These are phyloP conservation scores for Phlegmacium glaucopus DNA, from an alignment of 768 basidiomycete genomes.

Conservation along the genomic window DNA sequence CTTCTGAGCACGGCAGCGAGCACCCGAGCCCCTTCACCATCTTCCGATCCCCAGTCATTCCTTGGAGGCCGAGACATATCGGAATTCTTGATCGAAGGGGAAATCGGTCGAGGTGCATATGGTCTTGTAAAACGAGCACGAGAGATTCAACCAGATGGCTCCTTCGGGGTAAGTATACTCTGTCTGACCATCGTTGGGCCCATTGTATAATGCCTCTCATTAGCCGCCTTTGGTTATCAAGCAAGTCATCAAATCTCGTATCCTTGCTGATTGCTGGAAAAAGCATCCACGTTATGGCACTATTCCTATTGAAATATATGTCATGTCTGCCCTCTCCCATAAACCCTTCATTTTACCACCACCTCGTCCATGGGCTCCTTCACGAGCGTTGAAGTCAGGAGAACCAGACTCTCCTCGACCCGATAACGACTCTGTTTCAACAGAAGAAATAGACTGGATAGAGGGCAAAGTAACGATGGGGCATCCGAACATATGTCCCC, in stretches of 20 bases:
- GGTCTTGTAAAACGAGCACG: conserved; percentile 90
- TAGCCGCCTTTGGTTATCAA: conserved; percentile 94
- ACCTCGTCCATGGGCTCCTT: conserved; percentile 82
- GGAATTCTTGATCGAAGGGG: conserved; percentile 81
- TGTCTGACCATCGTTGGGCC: conserved; percentile 12
- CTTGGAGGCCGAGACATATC: conserved; percentile 72
- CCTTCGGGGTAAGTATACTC: conserved; percentile 68
- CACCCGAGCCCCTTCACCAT: conserved; percentile 64
- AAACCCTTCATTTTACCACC: conserved; percentile 77
- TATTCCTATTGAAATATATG: conserved; percentile 96
- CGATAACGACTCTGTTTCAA: neutral
- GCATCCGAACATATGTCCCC: conserved; percentile 92
- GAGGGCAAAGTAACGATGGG: conserved; percentile 75
- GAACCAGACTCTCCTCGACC: conserved; percentile 1
- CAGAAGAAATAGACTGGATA: conserved; percentile 49
- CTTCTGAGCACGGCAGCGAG: conserved; percentile 56
- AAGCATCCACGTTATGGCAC: conserved; percentile 92
- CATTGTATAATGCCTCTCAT: conserved; percentile 17
- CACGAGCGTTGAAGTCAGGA: conserved; percentile 32
- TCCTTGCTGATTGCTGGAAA: conserved; percentile 99
- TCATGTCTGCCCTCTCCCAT: conserved; percentile 87
- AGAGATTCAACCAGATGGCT: conserved; percentile 70
- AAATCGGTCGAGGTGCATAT: conserved; percentile 93
- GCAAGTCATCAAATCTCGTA: conserved; percentile 97
- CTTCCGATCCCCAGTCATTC: conserved; percentile 39